A percentile compares a stretch with the other conserved stretches of the same genome.
phyloP scores from a whole-genome alignment of 768 basidiomycete genomes.

The Daedaleopsis sinensis region DNA sequence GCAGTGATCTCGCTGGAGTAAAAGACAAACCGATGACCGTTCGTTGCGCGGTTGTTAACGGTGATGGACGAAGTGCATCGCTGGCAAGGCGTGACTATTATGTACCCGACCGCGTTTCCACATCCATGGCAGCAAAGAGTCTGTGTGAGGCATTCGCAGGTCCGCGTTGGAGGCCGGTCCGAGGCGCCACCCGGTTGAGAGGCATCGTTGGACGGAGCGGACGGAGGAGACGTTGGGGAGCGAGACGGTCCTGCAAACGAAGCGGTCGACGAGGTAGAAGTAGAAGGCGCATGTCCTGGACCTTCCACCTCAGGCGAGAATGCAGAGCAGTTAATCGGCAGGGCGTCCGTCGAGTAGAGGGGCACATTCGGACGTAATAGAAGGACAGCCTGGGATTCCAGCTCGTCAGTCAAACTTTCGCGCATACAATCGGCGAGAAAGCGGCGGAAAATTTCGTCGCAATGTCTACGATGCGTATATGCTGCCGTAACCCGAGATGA shows the following conservation, averaged over 20 bases:
- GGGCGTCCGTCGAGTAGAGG: conserved; percentile 81
- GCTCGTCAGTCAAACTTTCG: conserved; percentile 11
- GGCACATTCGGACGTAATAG: conserved; percentile 79
- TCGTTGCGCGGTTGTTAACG: conserved; percentile 70
- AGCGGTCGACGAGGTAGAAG: conserved; percentile 22
- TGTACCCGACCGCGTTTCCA: conserved; percentile 74
- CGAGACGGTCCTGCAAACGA: conserved; percentile 25
- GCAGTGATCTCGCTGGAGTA: conserved; percentile 70
- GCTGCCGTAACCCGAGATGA: background rate
- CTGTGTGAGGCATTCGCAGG: conserved; percentile 86
- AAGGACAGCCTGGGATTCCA: conserved; percentile 67
- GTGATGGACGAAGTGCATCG: conserved; percentile 76
- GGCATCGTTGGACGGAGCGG: conserved; percentile 10
- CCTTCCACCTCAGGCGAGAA: conserved; percentile 41
- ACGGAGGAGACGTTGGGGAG: background rate
- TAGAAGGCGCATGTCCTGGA: conserved; percentile 15
- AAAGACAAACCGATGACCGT: conserved; percentile 87
- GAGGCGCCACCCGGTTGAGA: conserved; percentile 20
- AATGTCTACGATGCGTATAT: background rate
- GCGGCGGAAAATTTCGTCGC: conserved; percentile 2
- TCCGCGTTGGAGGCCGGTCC: conserved; percentile 48
- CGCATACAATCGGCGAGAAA: conserved; percentile 3
- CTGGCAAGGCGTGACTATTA: conserved; percentile 78
- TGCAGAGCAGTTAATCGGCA: conserved; percentile 76
- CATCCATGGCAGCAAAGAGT: conserved; percentile 81